Evolutionary conservation across 495 filamentous ascomycete genomes (phyloP), one percentile per base, ranked within the genome.

Genomic region (Usnea hakonensis): DNA sequence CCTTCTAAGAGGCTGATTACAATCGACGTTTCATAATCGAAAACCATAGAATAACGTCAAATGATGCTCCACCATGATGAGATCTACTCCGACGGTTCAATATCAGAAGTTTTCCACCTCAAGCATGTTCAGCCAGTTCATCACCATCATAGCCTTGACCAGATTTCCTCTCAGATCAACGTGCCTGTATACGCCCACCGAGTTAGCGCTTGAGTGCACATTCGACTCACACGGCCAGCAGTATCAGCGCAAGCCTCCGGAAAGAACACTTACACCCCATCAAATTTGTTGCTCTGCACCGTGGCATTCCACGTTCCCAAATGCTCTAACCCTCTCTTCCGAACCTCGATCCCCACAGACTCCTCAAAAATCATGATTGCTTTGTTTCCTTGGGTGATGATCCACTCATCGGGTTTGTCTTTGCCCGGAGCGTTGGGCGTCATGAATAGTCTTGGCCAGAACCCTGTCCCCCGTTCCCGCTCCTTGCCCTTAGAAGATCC

Each of bases 281-380:
- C 79, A 65, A 77, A 81, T 60, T 78, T 75, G 57, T 75, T 79
- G 28, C 73, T 71, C 66, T 82, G 79, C 48, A 81, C 75, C 60
- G 74, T 79, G 76, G 78, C 79, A 61, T 82, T 81, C 78, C 78
- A 82, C 40, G 79, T 82, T 44, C 79, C 79, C 55, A 82, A 68
- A 67, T 78, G 76, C 63, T 81, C 79, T 28, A 80, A 64, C 21
- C 76, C 73, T 55, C 73, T 75, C 64, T 72, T 74, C 17, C 61
- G 67, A 13, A 71, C 75, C 38, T 80, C 73, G 14, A 66, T 53
- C 19, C 64, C 66, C 56, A 80, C 74, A 33, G 67, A 68, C 63
- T 80, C 74, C 69, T 82, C 79, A 63, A 78, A 82, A 6, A 74
- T 65, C 65, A 76, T 72, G 26, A 81, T 65, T 36, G 77, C 78